phyloP scores from a whole-genome alignment of 306 rosid genomes.

The Quercus alba region DNA sequence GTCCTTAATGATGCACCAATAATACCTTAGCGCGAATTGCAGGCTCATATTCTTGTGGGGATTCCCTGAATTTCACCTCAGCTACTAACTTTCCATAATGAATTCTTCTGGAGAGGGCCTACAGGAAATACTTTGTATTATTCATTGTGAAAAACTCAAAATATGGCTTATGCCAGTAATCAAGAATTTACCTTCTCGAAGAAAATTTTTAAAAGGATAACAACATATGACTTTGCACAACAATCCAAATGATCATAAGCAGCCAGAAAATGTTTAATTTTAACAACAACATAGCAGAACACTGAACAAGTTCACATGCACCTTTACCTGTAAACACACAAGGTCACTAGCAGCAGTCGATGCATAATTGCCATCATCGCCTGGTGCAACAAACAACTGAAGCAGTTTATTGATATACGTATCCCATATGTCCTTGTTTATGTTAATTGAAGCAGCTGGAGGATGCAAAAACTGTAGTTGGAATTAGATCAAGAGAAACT shows the following conservation, averaged over 20 bases:
- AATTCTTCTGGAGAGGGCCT: conserved; percentile 91
- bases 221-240: background rate
- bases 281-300: background rate
- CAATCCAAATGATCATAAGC: background rate
- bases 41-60: conserved; percentile 77
- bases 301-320: background rate
- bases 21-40: conserved; percentile 78
- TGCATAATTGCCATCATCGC: conserved; percentile 88
- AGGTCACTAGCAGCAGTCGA: conserved; percentile 88
- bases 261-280: no score
- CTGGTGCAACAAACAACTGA: conserved; percentile 54
- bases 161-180: background rate
- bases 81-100: conserved; percentile 95
- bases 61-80: conserved; percentile 78
- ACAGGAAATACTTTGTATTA: conserved; percentile 7
- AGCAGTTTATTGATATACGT: conserved; percentile 59
- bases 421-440: conserved; percentile 72
- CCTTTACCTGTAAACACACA: conserved; percentile 68
- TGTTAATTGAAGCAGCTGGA: conserved; percentile 57
- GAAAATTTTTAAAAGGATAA: background rate
- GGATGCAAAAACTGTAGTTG: conserved; percentile 61
- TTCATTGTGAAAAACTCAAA: background rate
- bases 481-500: conserved; percentile 11
- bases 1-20: background rate
- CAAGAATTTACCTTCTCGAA: background rate